Evolutionary conservation across 2,329 filamentous ascomycete genomes (phyloP), one percentile per base, ranked within the genome.

Genomic region (Epichloe bromicola): DNA sequence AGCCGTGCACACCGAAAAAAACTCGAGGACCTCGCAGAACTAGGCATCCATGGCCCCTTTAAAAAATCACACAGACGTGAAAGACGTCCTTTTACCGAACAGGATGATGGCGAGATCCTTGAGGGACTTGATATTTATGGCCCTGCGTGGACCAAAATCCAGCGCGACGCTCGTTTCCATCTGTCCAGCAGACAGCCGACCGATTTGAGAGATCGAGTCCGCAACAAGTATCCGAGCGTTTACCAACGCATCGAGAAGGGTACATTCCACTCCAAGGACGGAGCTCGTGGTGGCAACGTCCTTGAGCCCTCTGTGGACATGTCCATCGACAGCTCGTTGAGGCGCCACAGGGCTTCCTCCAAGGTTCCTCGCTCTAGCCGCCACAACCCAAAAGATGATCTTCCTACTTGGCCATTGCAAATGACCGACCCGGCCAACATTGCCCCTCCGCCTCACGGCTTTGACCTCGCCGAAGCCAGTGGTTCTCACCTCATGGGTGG

Each of bases 81-180:
- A 60, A 70, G 80, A 46, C 71, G 76, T 3, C 74, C 78, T 1
- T 85, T 83, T 55, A 79, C 79, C 0, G 76, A 79, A 30, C 72
- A 80, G 55, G 81, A 85, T 53, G 81, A 85, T 58, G 68, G 67
- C 33, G 76, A 81, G 55, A 84, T 84, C 43, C 67, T 83, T 1
- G 69, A 77, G 53, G 81, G 81, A 0, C 74, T 82, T 38, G 68
- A 78, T 39, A 60, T 71, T 4, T 82, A 83, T 59, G 80, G 80
- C 0, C 77, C 80, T 8, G 74, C 78, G 8, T 84, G 81, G 80
- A 82, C 79, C 48, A 79, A 76, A 61, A 84, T 84, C 19, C 79
- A 82, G 59, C 72, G 79, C 37, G 79, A 84, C 53, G 64, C 74
- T 14, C 69, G 69, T 30, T 82, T 79, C 62, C 70, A 79, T 53